Percentiles rank a stretch among this genome's conserved stretches.
Conservation (phyloP, 352 stramenopile genomes). For the Pythium vanterpoolii region DNA sequence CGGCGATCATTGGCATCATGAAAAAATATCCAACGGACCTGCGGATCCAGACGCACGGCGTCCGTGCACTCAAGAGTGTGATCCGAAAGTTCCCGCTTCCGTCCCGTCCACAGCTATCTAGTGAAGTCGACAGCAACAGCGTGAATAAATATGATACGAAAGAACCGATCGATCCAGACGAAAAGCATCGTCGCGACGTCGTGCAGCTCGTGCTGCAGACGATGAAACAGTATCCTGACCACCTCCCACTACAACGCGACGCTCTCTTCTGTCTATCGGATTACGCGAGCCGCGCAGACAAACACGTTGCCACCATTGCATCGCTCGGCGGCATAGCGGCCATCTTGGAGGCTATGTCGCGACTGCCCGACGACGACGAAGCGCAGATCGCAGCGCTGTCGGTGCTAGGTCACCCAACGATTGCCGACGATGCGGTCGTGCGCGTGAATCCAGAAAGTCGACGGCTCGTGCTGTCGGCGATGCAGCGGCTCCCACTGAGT, state of each 20-base stretch:
- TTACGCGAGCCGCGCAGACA: constrained; percentile 26
- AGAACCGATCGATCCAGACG: not conserved
- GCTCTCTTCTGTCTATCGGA: constrained; percentile 44
- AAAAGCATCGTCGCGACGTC: constrained; percentile 10
- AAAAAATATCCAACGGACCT: constrained; percentile 38
- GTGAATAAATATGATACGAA: not conserved
- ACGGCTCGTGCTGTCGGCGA: constrained; percentile 51
- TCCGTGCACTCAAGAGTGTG: constrained; percentile 43
- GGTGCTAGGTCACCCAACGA: constrained; percentile 49
- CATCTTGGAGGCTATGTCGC: constrained; percentile 47
- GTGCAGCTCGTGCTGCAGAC: constrained; percentile 37
- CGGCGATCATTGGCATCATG: constrained; percentile 43
- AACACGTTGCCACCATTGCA: constrained; percentile 34
- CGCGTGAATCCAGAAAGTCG: constrained; percentile 51
- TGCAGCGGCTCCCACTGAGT: constrained; percentile 53
- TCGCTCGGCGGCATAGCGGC: constrained; percentile 38
- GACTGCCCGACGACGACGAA: constrained; percentile 43
- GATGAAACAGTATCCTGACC: constrained; percentile 40
- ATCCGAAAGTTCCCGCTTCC: constrained; percentile 25
- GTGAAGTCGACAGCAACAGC: not conserved
- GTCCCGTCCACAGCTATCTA: not conserved
- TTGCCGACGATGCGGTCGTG: constrained; percentile 45
- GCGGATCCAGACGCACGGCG: constrained; percentile 42
- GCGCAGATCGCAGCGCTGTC: constrained; percentile 49
- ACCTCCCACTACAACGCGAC: constrained; percentile 41